These are phyloP conservation scores for Pythium dissotocum DNA, from an alignment of 352 stramenopile species.

Conservation along the genomic window DNA sequence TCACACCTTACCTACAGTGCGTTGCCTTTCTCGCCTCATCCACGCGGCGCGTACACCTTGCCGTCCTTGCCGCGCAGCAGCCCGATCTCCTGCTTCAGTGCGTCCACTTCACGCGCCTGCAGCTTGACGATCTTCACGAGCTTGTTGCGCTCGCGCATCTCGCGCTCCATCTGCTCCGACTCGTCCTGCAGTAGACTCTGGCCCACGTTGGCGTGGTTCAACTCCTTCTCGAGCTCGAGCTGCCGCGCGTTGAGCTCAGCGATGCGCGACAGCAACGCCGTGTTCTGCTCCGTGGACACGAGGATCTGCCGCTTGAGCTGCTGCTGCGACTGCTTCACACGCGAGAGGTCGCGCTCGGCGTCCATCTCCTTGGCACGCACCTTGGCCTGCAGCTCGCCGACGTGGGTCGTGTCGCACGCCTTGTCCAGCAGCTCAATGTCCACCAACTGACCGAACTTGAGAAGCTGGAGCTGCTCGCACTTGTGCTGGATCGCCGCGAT, in stretches of 20 bases:
- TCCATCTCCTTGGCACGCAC: conserved; percentile 76
- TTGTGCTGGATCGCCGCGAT: conserved; percentile 65
- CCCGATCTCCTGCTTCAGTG: conserved; percentile 89
- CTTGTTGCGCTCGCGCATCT: conserved; percentile 89
- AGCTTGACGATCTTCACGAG: conserved; percentile 90
- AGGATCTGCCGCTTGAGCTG: conserved; percentile 76
- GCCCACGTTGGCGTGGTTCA: conserved; percentile 64
- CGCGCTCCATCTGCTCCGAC: conserved; percentile 49
- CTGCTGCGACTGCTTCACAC: conserved; percentile 52
- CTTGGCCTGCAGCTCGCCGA: conserved; percentile 72
- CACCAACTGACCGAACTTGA: conserved; percentile 81
- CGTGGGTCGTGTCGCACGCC: conserved; percentile 67
- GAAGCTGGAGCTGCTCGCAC: conserved; percentile 76
- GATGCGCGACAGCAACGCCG: conserved; percentile 73
- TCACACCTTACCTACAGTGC: conserved; percentile 11
- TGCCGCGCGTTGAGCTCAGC: conserved; percentile 76
- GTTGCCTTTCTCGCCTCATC: no score
- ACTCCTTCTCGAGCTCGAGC: conserved; percentile 81
- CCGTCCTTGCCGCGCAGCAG: conserved; percentile 84
- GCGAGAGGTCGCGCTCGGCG: conserved; percentile 49
- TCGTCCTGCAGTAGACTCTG: conserved; percentile 57
- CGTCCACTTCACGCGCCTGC: conserved; percentile 90
- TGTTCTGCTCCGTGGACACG: conserved; percentile 84
- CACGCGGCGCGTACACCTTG: conserved; percentile 61
- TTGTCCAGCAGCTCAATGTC: conserved; percentile 91